Base-by-base conservation (phyloP, 1,284 basidiomycete genomes). In the Naganishia sp. region DNA sequence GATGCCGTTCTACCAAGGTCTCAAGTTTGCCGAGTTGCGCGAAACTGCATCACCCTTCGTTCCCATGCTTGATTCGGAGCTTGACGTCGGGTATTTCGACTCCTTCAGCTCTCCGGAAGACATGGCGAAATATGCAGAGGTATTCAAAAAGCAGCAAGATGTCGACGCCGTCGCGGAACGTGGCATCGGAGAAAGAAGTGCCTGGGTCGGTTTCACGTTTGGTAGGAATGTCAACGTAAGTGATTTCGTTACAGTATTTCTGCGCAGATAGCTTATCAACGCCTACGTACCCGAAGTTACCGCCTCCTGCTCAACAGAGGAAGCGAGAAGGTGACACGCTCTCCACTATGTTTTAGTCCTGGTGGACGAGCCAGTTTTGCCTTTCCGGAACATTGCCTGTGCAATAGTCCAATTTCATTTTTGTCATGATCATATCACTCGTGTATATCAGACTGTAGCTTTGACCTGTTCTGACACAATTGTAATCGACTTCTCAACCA, bases 101-200 rank as follows among this genome's bases (percentile, higher is more conserved):
- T 94, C 97, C 78, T 99, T 98, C 79, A 89, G 88, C 31, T 90
- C 86, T 28, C 83, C 85, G 9, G 92, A 94, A 71, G 96, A 99
- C 77, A 97, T 99, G 94, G 94, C 93, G 55, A 98, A 99, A 82
- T 95, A 94, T 75, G 90, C 91, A 42, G 96, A 99, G 80, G 96
- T 99, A 7, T 88, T 91, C 80, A 96, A 98, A 82, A 99, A 99
- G 81, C 94, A 97, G 81, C 84, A 83, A 73, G 94, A 96, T 77
- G 94, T 99, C 49, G 95, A 97, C 58, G 85, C 85, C 62, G 91
- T 98, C 31, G 86, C 85, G 77, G 94, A 97, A 82, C 90, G 89
- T 76, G 90, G 93, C 6, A 87, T 90, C 63, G 81, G 84, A 6
- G 75, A 75, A 60, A 71, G 77, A 63, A 79, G 78, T 69, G 78